phyloP scores from a whole-genome alignment of 805 yeast genomes.

The Saturnispora kantuleensis region DNA sequence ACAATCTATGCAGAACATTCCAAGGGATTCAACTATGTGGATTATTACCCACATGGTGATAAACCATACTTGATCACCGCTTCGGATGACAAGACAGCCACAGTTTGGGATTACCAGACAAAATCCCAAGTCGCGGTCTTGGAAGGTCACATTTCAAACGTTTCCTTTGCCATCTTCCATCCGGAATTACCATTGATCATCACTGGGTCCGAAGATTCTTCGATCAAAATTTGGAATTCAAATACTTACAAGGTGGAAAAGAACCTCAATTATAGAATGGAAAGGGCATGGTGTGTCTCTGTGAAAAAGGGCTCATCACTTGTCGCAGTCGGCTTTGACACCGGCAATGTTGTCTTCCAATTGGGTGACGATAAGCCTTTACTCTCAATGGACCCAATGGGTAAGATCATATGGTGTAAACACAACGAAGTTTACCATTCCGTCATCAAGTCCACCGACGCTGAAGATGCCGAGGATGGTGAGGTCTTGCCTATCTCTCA shows the following conservation, averaged over 20 bases:
- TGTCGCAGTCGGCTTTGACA: conserved; percentile 89
- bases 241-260: conserved; percentile 90
- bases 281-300: conserved; percentile 94
- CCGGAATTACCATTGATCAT: conserved; percentile 93
- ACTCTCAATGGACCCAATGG: conserved; percentile 85
- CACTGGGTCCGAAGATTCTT: conserved; percentile 95
- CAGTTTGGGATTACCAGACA: conserved; percentile 95
- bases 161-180: conserved; percentile 94
- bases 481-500: conserved; percentile 66
- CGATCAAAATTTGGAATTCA: conserved; percentile 90
- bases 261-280: conserved; percentile 81
- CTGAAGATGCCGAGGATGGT: conserved; percentile 62
- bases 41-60: conserved; percentile 94
- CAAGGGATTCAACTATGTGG: conserved; percentile 92
- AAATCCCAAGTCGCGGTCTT: conserved; percentile 90
- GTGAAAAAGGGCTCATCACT: conserved; percentile 64
- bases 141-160: conserved; percentile 90
- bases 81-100: conserved; percentile 82
- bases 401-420: conserved; percentile 84
- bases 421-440: conserved; percentile 84
- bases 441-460: conserved; percentile 56
- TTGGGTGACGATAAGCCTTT: conserved; percentile 93
- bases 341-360: conserved; percentile 81
- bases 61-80: conserved; percentile 91
- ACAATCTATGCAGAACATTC: conserved; percentile 85